A percentile compares a stretch with the other conserved stretches of the same genome.
Conservation (phyloP, 352 stramenopile species). For the Pythium plurisporium region DNA sequence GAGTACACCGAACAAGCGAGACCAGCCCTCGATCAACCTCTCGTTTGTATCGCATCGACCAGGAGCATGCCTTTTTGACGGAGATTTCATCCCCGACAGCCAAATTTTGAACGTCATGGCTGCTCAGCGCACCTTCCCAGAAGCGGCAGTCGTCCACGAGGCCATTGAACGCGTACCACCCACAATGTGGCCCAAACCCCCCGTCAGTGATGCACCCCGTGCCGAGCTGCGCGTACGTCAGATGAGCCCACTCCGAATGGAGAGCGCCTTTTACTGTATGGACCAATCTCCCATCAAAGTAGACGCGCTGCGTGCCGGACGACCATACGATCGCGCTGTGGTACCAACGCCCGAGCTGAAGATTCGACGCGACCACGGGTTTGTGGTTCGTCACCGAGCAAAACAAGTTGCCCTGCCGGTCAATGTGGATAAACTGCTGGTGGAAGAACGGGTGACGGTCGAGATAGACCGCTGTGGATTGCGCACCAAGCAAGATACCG, state of each 20-base stretch:
- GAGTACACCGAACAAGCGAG: too few relatives aligned
- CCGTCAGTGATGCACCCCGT: constrained; percentile 49
- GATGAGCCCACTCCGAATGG: constrained; percentile 32
- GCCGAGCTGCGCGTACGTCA: constrained; percentile 38
- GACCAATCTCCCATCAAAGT: constrained; percentile 53
- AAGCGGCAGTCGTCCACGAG: constrained; percentile 12
- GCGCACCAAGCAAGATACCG: constrained; percentile 34
- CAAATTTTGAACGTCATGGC: neutral
- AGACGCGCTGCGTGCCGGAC: too few relatives aligned
- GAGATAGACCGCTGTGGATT: constrained; percentile 23
- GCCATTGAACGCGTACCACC: constrained; percentile 4
- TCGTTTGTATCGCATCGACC: too few relatives aligned
- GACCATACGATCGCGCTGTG: neutral
- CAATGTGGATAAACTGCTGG: constrained; percentile 3
- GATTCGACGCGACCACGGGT: neutral
- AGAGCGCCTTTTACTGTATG: constrained; percentile 29
- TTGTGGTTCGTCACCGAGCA: neutral
- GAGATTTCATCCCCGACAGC: too few relatives aligned
- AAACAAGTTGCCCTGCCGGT: constrained; percentile 2
- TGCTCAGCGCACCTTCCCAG: neutral
- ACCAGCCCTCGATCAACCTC: too few relatives aligned
- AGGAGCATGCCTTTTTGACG: too few relatives aligned
- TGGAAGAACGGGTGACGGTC: neutral
- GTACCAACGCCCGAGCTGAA: neutral
- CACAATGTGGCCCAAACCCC: constrained; percentile 19